These are phyloP conservation scores for Taphrina betulina DNA, from an alignment of 1,139 yeast genomes.

Conservation along the genomic window DNA sequence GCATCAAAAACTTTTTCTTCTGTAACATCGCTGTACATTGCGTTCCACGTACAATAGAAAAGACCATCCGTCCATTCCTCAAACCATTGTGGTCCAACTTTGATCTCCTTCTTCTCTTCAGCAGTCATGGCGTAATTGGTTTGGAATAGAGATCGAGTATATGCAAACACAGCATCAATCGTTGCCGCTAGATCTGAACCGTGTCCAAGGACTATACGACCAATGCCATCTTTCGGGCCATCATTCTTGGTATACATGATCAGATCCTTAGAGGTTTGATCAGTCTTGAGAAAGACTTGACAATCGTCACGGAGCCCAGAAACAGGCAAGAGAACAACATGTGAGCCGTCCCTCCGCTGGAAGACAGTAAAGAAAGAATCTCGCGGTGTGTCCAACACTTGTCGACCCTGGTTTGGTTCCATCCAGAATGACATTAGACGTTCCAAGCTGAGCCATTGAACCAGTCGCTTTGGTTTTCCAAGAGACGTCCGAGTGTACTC, in stretches of 20 bases:
- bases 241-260: slow-evolving; percentile 14
- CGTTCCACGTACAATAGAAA: slow-evolving; percentile 44
- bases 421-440: slow-evolving; percentile 25
- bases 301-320: slow-evolving; percentile 7
- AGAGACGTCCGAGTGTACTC: slow-evolving; percentile 5
- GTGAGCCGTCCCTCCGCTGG: slow-evolving; percentile 13
- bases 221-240: neutral
- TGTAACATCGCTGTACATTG: slow-evolving; percentile 41
- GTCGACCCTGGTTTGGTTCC: slow-evolving; percentile 20
- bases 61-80: slow-evolving; percentile 39
- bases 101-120: neutral
- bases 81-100: slow-evolving; percentile 2
- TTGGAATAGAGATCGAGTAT: neutral
- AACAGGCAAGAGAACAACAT: slow-evolving; percentile 12
- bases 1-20: slow-evolving; percentile 39
- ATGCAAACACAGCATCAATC: slow-evolving; percentile 5
- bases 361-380: slow-evolving; percentile 5
- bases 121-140: neutral
- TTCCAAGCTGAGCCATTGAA: slow-evolving; percentile 17
- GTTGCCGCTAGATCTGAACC: neutral
- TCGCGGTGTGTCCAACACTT: slow-evolving; percentile 8
- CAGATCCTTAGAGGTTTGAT: neutral
- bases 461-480: neutral
- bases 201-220: slow-evolving; percentile 1
- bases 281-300: slow-evolving; percentile 1